phyloP scores from a whole-genome alignment of 306 rosid species.

The Purshia tridentata region DNA sequence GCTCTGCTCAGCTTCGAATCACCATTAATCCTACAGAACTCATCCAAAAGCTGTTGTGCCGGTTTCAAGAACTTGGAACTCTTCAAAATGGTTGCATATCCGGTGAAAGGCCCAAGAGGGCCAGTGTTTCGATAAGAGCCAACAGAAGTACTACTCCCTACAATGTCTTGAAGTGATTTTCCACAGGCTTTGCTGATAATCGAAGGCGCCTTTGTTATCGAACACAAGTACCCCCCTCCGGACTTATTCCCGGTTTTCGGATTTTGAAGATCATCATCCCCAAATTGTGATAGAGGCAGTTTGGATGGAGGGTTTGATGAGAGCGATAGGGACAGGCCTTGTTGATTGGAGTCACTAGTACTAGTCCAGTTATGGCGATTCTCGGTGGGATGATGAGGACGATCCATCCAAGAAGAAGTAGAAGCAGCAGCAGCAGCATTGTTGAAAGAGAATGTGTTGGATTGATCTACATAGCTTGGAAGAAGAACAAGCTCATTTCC shows the following conservation, averaged over 20 bases:
- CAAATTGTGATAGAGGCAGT: slow-evolving; percentile 36
- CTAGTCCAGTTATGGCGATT: slow-evolving; percentile 22
- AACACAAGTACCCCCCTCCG: slow-evolving; percentile 8
- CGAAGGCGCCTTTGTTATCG: slow-evolving; percentile 45
- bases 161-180: slow-evolving; percentile 53
- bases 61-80: slow-evolving; percentile 75
- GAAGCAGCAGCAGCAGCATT: background rate
- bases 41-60: slow-evolving; percentile 69
- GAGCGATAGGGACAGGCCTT: slow-evolving; percentile 75
- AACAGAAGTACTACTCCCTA: slow-evolving; percentile 42
- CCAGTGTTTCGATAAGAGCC: slow-evolving; percentile 53
- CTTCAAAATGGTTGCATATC: slow-evolving; percentile 83
- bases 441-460: slow-evolving; percentile 34
- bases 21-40: slow-evolving; percentile 37
- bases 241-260: slow-evolving; percentile 27
- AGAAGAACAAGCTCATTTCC: slow-evolving; percentile 39
- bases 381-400: slow-evolving; percentile 11
- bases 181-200: slow-evolving; percentile 45
- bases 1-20: slow-evolving; percentile 24
- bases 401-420: slow-evolving; percentile 43
- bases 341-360: slow-evolving; percentile 58
- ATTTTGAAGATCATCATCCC: slow-evolving; percentile 17
- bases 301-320: slow-evolving; percentile 62
- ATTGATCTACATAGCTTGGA: slow-evolving; percentile 43
- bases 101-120: slow-evolving; percentile 96